Evolutionary conservation across 1,139 yeast genomes (phyloP), one percentile per base, ranked within the genome.

Genomic region (Diutina sp.): DNA sequence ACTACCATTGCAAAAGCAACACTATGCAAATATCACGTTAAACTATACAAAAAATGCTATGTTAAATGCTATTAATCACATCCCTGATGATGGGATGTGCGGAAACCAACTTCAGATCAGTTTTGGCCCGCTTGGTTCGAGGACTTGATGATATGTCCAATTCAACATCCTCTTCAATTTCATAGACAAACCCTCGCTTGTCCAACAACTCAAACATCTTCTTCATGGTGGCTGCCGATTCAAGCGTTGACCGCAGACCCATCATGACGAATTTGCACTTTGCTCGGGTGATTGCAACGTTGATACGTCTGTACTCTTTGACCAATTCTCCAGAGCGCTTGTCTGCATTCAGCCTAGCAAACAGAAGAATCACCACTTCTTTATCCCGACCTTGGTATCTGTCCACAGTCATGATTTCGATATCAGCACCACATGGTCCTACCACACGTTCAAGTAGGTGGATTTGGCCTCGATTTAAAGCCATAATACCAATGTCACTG

Each of bases 331-430:
- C 98, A 1, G 87, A 83, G 56, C 75, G 77, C 14, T 77, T 74
- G n/a, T 80, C 79, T 2, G 73, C 72, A 65, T 91, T 93, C 1
- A 96, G 85, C 53, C 97, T 75, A 4, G 91, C 98, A 61, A 93
- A 71, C 0, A 98, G 90, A 6, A 95, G 83, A 2, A 95, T 81
- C 14, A 95, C 83, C 63, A 96, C 85, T 56, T 90, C 95, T 67
- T 90, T 93, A 67, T 95, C 99, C 57, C 97, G 78, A 0, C 99
- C 99, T 69, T 95, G 99, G 62, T 87, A 93, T 61, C 89, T 93
- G 68, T 95, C 99, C 0, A 97, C 98, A 0, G 99, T 95, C 59
- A 93, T 72, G 30, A 89, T 78, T 63, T 93, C 98, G 47, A 93
- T 71, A 0, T 74, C 79, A 3, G 69, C 66, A 0, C 67, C 60